A percentile compares a stretch with the other conserved stretches of the same genome.
Conservation (phyloP, 192 early-diverging fungal species). For the Coemansia sp. region DNA sequence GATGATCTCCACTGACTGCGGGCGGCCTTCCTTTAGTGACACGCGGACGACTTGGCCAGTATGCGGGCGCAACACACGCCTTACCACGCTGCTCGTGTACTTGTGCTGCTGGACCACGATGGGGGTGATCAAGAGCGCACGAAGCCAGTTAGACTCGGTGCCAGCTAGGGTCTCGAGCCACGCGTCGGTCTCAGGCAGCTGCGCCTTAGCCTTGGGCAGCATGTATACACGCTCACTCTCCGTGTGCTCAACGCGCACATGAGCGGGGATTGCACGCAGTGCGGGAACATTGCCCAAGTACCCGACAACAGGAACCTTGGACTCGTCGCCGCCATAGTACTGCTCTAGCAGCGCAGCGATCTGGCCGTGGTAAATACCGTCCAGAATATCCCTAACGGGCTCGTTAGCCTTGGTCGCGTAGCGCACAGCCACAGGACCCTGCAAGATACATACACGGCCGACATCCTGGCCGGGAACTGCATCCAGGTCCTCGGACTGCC, state of each 20-base stretch:
- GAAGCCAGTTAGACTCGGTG: constrained; percentile 69
- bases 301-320: constrained; percentile 69
- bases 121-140: constrained; percentile 71
- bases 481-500: constrained; percentile 86
- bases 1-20: background rate
- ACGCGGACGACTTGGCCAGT: constrained; percentile 47
- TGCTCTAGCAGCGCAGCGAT: constrained; percentile 69
- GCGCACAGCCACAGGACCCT: constrained; percentile 80
- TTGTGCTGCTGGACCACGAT: constrained; percentile 72
- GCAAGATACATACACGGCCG: constrained; percentile 77
- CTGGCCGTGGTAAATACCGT: constrained; percentile 77
- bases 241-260: background rate
- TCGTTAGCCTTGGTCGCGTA: constrained; percentile 73
- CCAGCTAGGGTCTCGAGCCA: constrained; percentile 75
- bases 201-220: background rate
- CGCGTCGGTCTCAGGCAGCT: constrained; percentile 25
- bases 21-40: background rate
- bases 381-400: constrained; percentile 85
- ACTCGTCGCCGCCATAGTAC: constrained; percentile 63
- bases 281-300: constrained; percentile 55
- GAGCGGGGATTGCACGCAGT: background rate
- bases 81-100: constrained; percentile 59
- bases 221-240: background rate
- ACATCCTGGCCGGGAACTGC: constrained; percentile 83
- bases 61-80: constrained; percentile 62